A percentile compares a stretch with the other conserved stretches of the same genome.
These are phyloP conservation scores for Uronychia binucleata DNA, from an alignment of 73 alveolate genomes.

Conservation along the genomic window DNA sequence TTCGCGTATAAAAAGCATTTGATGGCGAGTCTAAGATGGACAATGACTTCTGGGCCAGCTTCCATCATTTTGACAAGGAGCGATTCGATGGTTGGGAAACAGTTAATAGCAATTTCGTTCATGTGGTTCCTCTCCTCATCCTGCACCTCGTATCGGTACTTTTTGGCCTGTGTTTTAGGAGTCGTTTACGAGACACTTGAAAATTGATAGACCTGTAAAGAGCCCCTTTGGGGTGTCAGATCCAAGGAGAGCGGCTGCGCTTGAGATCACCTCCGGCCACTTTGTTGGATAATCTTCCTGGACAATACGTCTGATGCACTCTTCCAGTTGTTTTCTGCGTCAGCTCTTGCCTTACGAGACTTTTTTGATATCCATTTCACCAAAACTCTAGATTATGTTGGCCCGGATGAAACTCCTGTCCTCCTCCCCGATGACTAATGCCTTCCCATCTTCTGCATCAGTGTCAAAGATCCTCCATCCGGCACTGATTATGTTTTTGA, in stretches of 20 bases:
- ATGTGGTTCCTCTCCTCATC: background rate
- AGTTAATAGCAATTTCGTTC: background rate
- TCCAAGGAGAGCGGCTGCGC: background rate
- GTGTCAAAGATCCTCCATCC: background rate
- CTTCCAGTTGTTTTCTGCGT: background rate
- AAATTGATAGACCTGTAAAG: background rate
- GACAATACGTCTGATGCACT: background rate
- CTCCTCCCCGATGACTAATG: background rate
- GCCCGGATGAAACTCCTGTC: background rate
- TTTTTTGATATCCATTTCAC: background rate
- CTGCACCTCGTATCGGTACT: background rate
- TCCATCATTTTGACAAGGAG: background rate
- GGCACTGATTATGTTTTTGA: background rate
- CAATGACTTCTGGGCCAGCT: background rate
- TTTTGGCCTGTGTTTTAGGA: background rate
- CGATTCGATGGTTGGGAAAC: background rate
- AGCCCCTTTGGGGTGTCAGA: background rate
- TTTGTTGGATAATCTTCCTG: background rate
- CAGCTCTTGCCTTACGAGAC: background rate
- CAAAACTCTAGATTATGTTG: background rate
- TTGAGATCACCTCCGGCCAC: background rate
- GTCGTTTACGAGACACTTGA: background rate
- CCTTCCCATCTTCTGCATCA: background rate
- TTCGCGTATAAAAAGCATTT: conserved; percentile 55
- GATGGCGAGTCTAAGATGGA: background rate